phyloP scores from a whole-genome alignment of 2,329 filamentous ascomycete genomes.

The Cordyceps javanica region DNA sequence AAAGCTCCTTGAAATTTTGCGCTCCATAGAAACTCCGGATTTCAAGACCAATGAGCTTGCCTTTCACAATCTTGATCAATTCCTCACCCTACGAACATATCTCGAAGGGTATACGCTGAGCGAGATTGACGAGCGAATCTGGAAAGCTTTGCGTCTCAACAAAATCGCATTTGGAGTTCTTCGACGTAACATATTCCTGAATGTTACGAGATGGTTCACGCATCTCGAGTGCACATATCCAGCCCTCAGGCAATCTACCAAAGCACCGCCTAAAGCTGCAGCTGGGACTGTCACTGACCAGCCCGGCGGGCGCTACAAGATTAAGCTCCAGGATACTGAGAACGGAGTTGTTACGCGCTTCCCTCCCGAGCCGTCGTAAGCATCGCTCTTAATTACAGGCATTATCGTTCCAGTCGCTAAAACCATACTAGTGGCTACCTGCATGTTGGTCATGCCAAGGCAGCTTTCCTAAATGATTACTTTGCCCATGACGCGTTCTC shows the following conservation, averaged over 20 bases:
- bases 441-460: constrained; percentile 86
- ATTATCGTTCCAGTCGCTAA: neutral
- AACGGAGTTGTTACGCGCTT: constrained; percentile 81
- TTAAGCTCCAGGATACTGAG: constrained; percentile 70
- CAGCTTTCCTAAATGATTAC: constrained; percentile 80
- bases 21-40: neutral
- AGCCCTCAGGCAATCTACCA: neutral
- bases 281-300: neutral
- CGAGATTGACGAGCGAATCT: neutral
- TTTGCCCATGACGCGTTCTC: constrained; percentile 87
- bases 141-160: neutral
- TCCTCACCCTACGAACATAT: constrained; percentile 3
- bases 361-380: constrained; percentile 76
- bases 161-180: neutral
- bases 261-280: neutral
- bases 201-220: constrained; percentile 6
- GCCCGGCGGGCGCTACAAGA: constrained; percentile 53
- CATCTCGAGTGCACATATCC: neutral
- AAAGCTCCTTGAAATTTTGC: neutral
- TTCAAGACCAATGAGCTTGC: neutral
- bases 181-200: neutral
- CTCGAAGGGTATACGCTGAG: neutral
- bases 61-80: neutral
- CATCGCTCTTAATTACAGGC: constrained; percentile 21
- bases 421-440: constrained; percentile 57